Conservation (phyloP, 345 rosid genomes). For the Moringa oleifera region DNA sequence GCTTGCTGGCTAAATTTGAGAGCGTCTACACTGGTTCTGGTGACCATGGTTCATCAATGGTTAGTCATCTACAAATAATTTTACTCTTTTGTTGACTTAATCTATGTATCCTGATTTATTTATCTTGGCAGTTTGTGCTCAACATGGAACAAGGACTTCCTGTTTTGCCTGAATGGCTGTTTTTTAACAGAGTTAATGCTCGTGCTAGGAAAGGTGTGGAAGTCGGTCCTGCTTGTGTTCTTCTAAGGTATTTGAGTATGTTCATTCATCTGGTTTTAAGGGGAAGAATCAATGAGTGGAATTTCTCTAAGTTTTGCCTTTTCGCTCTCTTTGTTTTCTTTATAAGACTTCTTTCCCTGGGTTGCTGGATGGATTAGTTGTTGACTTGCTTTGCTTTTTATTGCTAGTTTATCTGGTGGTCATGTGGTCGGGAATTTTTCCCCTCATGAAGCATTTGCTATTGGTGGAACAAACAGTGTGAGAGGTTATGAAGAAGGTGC, state of each 20-base stretch:
- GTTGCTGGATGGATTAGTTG: slow-evolving; percentile 6
- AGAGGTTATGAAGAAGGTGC: slow-evolving; percentile 99
- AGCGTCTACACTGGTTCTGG: slow-evolving; percentile 87
- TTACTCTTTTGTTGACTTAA: slow-evolving; percentile 3
- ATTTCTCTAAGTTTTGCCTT: too few relatives aligned
- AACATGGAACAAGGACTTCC: slow-evolving; percentile 96
- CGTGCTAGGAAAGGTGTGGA: slow-evolving; percentile 75
- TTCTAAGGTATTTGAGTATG: slow-evolving; percentile 46
- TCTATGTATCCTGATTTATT: slow-evolving; percentile 14
- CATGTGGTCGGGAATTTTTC: slow-evolving; percentile 85
- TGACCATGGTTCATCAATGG: slow-evolving; percentile 92
- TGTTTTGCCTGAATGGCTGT: slow-evolving; percentile 75
- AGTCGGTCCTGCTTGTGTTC: slow-evolving; percentile 72
- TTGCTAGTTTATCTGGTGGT: slow-evolving; percentile 73
- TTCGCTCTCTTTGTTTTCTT: too few relatives aligned
- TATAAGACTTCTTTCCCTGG: background rate
- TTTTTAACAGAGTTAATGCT: slow-evolving; percentile 79
- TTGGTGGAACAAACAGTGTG: slow-evolving; percentile 92
- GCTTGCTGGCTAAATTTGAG: slow-evolving; percentile 76
- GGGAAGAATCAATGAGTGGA: background rate
- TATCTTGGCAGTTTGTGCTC: slow-evolving; percentile 58
- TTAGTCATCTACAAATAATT: slow-evolving; percentile 31
- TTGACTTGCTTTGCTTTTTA: slow-evolving; percentile 18
- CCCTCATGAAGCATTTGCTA: slow-evolving; percentile 91
- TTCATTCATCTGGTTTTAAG: background rate